Base-by-base conservation (phyloP, 768 basidiomycete species). In the Russula dissimulans region DNA sequence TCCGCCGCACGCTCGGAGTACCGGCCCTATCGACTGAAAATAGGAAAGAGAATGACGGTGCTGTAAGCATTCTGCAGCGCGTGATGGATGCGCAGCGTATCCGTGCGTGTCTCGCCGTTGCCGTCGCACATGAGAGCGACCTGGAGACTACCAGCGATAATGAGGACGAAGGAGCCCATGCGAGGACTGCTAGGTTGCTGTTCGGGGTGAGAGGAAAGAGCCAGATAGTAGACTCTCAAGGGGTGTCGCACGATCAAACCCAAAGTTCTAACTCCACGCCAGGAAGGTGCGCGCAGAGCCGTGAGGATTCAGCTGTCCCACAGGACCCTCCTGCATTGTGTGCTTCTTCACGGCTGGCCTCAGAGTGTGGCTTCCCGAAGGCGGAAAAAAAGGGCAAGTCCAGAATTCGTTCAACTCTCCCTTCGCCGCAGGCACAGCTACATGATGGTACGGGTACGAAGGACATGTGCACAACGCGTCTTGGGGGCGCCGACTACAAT, bases 1-100 rank as follows among this genome's bases (percentile, higher is more conserved):
- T 81, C 44, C 65, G 65, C 9, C 55, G 49, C 11, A 9, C 18
- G 3, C 59, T 64, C 6, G 55, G 58, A 6, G 9, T 48, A 1
- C 47, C 48, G 10, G 49, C 62, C 18, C 46, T 56, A 3, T 36
- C 22, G 4, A 5, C 26, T 10, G 46, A 52, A 9, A 42, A 18
- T 31, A 15, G 6, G 7, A 7, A n/a, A 1, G 43, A 12, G 8
- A 36, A 26, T 3, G 31, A 48, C 8, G 45, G 57, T 29, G 22
- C 32, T 10, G 18, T 64, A 34, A 63, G 62, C 29, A 49, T 60
- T 1, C 34, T 54, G 38, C 53, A 61, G 45, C 54, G 50, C 8
- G 51, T 51, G 42, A 53, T 29, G 18, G 62, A 63, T 32, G 22
- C 45, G 7, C 54, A 50, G 53, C 62, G 59, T 17, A 57, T 64